phyloP scores from a whole-genome alignment of 2,329 filamentous ascomycete genomes.

The Cladobotryum mycophilum region DNA sequence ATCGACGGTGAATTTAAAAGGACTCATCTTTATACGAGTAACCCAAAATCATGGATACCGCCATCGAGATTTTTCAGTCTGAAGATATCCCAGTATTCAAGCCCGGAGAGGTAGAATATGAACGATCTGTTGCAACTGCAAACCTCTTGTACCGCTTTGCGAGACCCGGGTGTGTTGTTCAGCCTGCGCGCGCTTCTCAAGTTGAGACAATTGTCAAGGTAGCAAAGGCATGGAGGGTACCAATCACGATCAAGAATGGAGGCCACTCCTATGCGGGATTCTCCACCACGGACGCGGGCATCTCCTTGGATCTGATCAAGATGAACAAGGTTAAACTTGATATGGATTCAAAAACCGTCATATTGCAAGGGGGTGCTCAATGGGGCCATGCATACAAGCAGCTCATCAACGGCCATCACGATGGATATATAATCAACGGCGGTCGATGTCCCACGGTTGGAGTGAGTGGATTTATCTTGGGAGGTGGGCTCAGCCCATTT shows the following conservation, averaged over 20 bases:
- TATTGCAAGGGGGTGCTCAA: slow-evolving; percentile 19
- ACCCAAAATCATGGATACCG: too few relatives aligned
- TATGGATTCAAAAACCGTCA: slow-evolving; percentile 14
- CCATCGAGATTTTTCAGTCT: not conserved
- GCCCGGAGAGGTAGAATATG: slow-evolving; percentile 8
- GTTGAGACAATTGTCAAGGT: slow-evolving; percentile 3
- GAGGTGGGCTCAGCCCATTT: slow-evolving; percentile 30
- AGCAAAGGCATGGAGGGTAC: slow-evolving; percentile 6
- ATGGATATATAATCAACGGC: slow-evolving; percentile 24
- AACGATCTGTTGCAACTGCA: slow-evolving; percentile 12
- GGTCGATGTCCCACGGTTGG: slow-evolving; percentile 31
- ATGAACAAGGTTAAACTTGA: slow-evolving; percentile 24
- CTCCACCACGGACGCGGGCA: slow-evolving; percentile 22
- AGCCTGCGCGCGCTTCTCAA: slow-evolving; percentile 12
- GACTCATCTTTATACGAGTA: too few relatives aligned
- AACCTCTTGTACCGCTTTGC: slow-evolving; percentile 16
- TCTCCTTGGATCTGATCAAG: slow-evolving; percentile 24
- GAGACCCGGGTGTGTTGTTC: slow-evolving; percentile 12
- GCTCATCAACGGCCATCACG: slow-evolving; percentile 17
- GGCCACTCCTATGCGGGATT: slow-evolving; percentile 27
- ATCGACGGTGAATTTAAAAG: too few relatives aligned
- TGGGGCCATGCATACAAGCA: slow-evolving; percentile 29
- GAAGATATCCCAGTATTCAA: not conserved
- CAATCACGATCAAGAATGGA: slow-evolving; percentile 23
- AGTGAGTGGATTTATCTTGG: slow-evolving; percentile 32